These are phyloP conservation scores for Phytophthora cryptogea DNA, from an alignment of 352 stramenopile species.

Conservation along the genomic window DNA sequence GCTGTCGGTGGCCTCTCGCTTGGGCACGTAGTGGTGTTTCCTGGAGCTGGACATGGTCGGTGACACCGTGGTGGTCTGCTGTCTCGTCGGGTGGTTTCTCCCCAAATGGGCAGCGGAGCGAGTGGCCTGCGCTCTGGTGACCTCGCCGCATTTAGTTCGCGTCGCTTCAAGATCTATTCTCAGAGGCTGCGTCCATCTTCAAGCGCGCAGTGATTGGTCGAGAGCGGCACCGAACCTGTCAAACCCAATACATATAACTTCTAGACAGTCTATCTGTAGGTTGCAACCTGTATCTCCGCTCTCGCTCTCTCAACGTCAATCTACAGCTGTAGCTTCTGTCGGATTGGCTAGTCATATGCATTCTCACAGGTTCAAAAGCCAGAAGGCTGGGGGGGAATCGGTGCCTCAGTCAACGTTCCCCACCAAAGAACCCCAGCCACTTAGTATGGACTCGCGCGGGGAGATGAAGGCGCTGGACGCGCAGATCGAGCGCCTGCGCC, in stretches of 20 bases:
- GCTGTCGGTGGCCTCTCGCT: slow-evolving; percentile 56
- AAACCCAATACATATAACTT: background rate
- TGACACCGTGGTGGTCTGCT: background rate
- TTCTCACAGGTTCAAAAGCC: slow-evolving; percentile 16
- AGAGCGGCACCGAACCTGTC: background rate
- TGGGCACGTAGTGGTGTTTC: slow-evolving; percentile 68
- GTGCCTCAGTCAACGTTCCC: slow-evolving; percentile 10
- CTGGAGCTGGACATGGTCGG: slow-evolving; percentile 44
- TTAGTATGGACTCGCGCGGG: slow-evolving; percentile 52
- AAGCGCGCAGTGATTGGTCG: background rate
- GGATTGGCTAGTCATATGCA: background rate
- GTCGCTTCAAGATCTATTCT: slow-evolving; percentile 9
- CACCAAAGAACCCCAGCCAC: slow-evolving; percentile 19
- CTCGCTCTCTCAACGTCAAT: background rate
- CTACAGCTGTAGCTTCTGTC: background rate
- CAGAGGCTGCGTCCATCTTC: background rate
- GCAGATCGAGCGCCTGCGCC: slow-evolving; percentile 83
- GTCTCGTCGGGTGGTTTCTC: slow-evolving; percentile 26
- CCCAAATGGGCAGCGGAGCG: slow-evolving; percentile 9
- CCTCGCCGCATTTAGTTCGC: slow-evolving; percentile 8
- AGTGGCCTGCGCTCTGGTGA: background rate
- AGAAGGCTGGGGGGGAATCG: slow-evolving; percentile 6
- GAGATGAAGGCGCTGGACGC: slow-evolving; percentile 89
- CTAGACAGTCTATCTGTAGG: background rate
- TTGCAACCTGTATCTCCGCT: background rate